Evolutionary conservation across 176 grass and related monocot genomes (phyloP), one percentile per base, ranked within the genome.

Genomic region (Urochloa ruziziensis): DNA sequence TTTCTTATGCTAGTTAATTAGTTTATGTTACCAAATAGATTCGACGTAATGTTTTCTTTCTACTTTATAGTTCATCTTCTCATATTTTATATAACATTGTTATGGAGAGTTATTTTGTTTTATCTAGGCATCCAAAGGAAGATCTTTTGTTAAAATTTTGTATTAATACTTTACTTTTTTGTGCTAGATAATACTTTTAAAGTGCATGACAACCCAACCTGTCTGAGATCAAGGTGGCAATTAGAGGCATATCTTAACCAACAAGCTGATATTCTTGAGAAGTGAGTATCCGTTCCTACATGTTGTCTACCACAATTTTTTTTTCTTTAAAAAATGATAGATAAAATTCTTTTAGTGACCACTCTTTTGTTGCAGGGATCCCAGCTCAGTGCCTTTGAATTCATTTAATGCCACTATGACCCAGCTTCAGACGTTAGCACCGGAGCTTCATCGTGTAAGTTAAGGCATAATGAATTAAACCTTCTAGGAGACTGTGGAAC

Each of bases 381-480:
- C 93, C 4, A 85, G 39, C 29, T 90, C 89, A 11, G 89, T 98
- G 77, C 89, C 96, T 35, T 88, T 98, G 51, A 95, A 98, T 93
- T 98, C 91, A 82, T 94, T 98, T 88, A 91, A 89, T 79, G 83
- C 71, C 69, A 81, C 73, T 78, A 86, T 98, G 90, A 86, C 72
- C 33, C 91, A 95, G 58, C 84, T 98, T 78, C 96, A 91, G 68
- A 87, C 85, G 67, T 80, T 98, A 84, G 93, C 93, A 67, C 96
- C 93, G 0, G 92, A 93, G 76, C 84, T 98, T 67, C 92, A 98
- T 85, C 96, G 87, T 88, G 96, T 95, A 91, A 93, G 96, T 95
- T 84, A 64, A 82, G 48, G 25, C 25, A 58, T 77, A 85, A 39
- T 35, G 28, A 79, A 73, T 72, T 65, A 61, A 10, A 86, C 53